Base-by-base conservation (phyloP, 345 rosid genomes). In the Turritis glabra region DNA sequence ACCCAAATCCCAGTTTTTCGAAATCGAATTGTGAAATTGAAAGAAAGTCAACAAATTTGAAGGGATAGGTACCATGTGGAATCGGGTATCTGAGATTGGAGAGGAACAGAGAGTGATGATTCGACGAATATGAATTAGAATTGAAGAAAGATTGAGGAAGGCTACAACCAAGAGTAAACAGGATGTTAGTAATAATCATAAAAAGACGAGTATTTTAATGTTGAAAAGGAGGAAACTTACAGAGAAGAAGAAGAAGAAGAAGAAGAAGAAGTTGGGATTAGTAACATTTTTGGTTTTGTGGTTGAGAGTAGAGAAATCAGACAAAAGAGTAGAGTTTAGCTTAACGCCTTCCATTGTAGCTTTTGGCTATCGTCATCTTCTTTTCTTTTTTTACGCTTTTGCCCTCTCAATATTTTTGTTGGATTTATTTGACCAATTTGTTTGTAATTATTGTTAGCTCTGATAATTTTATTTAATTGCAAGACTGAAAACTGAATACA, bases 181-280 rank as follows among this genome's bases (percentile, higher is more conserved):
- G 0, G 22, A 57, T 47, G 23, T 50, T 57, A 75, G 60, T 35
- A 14, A 47, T 8, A 17, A 46, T 32, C 6, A 12, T 21, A 0
- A 27, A 40, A 56, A 37, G 37, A 57, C 1, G 38, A 4, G 43
- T 14, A 11, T 58, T 47, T 50, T 43, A 67, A 48, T 8, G 14
- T 67, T 57, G 17, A 47, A 74, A 26, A 47, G 5, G 33, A n/a
- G 4, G 10, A 57, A 48, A 57, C 67, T 75, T 75, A 75, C 78
- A 47, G 43, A 9, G 52, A 46, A 5, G 74, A 75, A 8, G 66
- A 64, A 0, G 77, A 75, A 8, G 66, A 64, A 0, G 77, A 53
- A 32, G 77, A 74, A 17, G 77, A 55, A 48, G 79, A 60, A 52
- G 64, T 69, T 43, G 79, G 75, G 64, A 76, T 52, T 76, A 69